Evolutionary conservation across 805 yeast genomes (phyloP).

Genomic region (Kodamaea hsintzibuensis): DNA sequence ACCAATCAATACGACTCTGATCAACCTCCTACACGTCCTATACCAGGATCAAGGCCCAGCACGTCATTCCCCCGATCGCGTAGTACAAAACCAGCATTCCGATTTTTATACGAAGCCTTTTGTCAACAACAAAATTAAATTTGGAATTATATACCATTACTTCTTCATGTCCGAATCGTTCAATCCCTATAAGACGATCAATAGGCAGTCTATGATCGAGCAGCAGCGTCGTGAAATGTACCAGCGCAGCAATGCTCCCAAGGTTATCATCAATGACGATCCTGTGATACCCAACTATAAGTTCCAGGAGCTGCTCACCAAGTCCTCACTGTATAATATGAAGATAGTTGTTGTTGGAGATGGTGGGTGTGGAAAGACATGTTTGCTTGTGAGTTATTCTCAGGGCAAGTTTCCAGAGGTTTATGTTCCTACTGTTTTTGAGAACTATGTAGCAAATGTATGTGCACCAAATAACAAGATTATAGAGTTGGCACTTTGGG

Average conservation of each 20-base stretch:
- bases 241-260: constrained; percentile 24
- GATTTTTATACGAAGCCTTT: constrained; percentile 3
- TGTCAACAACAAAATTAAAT: neutral
- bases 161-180: constrained; percentile 5
- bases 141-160: neutral
- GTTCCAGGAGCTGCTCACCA: constrained; percentile 24
- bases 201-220: constrained; percentile 21
- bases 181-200: constrained; percentile 30
- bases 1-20: neutral
- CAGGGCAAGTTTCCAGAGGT: constrained; percentile 68
- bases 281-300: constrained; percentile 38
- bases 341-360: constrained; percentile 86
- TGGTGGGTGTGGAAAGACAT: constrained; percentile 90
- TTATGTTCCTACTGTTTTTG: constrained; percentile 83
- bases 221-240: constrained; percentile 24
- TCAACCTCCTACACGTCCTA: neutral
- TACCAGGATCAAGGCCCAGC: neutral
- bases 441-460: constrained; percentile 67
- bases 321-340: constrained; percentile 27
- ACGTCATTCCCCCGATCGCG: constrained; percentile 5
- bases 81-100: neutral
- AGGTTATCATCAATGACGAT: constrained; percentile 35
- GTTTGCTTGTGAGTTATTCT: constrained; percentile 66
- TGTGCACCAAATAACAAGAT: constrained; percentile 78
- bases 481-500: constrained; percentile 79